These are phyloP conservation scores for Breynia disticha DNA, from an alignment of 441 rosid genomes.

Conservation along the genomic window DNA sequence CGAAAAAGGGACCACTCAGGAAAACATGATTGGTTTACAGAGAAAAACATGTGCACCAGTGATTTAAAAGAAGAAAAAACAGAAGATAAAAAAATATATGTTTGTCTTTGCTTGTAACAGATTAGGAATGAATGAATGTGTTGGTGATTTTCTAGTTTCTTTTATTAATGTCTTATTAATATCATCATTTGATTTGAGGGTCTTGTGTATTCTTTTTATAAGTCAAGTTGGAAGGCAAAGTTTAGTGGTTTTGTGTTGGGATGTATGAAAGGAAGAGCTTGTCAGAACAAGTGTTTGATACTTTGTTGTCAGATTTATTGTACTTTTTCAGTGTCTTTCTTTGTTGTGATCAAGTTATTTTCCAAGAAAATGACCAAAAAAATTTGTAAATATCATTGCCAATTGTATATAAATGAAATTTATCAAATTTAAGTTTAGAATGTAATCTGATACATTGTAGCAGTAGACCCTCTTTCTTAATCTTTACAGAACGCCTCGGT, in stretches of 20 bases:
- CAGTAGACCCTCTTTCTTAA: too few relatives aligned
- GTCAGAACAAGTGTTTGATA: constrained; percentile 7
- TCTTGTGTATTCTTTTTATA: constrained; percentile 6
- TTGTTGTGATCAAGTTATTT: not conserved
- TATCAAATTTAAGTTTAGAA: too few relatives aligned
- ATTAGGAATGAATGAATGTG: not conserved
- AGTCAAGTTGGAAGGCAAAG: constrained; percentile 7
- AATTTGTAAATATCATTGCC: not conserved
- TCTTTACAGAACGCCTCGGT: too few relatives aligned
- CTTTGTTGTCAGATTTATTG: not conserved
- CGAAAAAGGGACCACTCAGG: constrained; percentile 33
- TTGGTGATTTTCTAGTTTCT: not conserved
- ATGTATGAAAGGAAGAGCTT: constrained; percentile 14
- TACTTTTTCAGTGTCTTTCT: not conserved
- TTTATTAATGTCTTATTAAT: not conserved
- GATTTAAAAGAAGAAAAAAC: constrained; percentile 6
- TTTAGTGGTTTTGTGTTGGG: constrained; percentile 15
- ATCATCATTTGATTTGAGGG: not conserved
- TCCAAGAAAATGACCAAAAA: not conserved
- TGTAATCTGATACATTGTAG: too few relatives aligned
- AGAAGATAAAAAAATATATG: not conserved
- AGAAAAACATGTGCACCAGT: constrained; percentile 22
- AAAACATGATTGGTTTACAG: constrained; percentile 39
- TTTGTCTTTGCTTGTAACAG: constrained; percentile 12
- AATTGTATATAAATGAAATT: not conserved